A percentile compares a stretch with the other conserved stretches of the same genome.
phyloP scores from a whole-genome alignment of 2,329 filamentous ascomycete genomes.

The Paraphoma sp. region DNA sequence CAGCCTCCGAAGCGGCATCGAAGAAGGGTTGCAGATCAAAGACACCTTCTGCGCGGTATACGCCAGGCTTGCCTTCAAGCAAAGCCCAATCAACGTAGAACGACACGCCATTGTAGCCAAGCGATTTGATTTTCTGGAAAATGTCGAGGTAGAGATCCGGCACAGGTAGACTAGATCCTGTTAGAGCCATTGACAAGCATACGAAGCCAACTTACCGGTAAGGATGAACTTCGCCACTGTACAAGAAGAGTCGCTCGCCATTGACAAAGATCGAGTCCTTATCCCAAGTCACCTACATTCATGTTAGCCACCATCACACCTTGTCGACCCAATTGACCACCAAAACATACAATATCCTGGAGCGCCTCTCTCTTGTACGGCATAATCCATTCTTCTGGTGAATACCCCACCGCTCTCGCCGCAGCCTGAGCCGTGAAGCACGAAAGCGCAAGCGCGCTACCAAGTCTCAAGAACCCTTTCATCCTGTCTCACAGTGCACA shows the following conservation, averaged over 20 bases:
- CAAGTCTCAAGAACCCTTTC: slow-evolving; percentile 21
- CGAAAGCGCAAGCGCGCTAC: slow-evolving; percentile 36
- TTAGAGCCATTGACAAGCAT: slow-evolving; percentile 8
- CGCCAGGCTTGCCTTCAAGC: slow-evolving; percentile 73
- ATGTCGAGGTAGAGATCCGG: slow-evolving; percentile 72
- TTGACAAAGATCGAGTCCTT: slow-evolving; percentile 72
- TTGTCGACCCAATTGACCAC: not conserved
- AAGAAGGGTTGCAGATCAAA: slow-evolving; percentile 79
- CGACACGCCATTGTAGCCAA: slow-evolving; percentile 80
- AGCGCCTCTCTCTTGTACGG: slow-evolving; percentile 58
- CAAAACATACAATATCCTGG: slow-evolving; percentile 61
- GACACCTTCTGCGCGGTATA: slow-evolving; percentile 73
- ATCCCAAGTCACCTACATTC: slow-evolving; percentile 69
- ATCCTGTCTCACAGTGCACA: slow-evolving; percentile 14
- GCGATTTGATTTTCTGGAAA: slow-evolving; percentile 81
- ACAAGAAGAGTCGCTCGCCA: slow-evolving; percentile 74
- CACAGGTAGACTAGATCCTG: slow-evolving; percentile 60
- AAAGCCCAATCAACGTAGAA: slow-evolving; percentile 84
- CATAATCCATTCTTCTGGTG: slow-evolving; percentile 57
- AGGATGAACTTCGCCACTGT: slow-evolving; percentile 76
- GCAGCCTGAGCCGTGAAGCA: slow-evolving; percentile 54
- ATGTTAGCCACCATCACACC: not conserved
- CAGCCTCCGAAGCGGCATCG: slow-evolving; percentile 73
- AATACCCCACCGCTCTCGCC: slow-evolving; percentile 58
- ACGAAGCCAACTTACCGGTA: slow-evolving; percentile 55